Percentiles rank a stretch among this genome's conserved stretches.
Evolutionary conservation across 2,329 filamentous ascomycete genomes (phyloP).

Genomic region (Penicillium sp.): DNA sequence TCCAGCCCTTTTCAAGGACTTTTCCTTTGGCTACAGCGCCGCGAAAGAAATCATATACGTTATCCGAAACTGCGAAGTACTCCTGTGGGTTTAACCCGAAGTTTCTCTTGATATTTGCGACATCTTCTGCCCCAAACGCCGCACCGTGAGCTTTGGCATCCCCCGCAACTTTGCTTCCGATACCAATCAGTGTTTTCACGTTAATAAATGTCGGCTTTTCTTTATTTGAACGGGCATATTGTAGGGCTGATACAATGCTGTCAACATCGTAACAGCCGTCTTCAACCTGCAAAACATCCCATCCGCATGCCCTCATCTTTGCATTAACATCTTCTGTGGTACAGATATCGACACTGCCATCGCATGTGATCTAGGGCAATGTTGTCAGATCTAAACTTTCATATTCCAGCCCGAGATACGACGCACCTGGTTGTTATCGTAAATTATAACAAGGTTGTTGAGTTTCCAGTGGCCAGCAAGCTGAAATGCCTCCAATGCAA

Average conservation of each 20-base stretch:
- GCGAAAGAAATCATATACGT: slow-evolving; percentile 51
- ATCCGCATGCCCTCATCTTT: slow-evolving; percentile 56
- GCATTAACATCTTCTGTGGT: slow-evolving; percentile 56
- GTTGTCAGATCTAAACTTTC: background rate
- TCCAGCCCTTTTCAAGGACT: slow-evolving; percentile 47
- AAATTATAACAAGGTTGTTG: slow-evolving; percentile 56
- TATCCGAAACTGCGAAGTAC: slow-evolving; percentile 44
- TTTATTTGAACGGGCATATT: slow-evolving; percentile 34
- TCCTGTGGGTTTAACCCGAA: slow-evolving; percentile 50
- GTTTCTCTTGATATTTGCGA: slow-evolving; percentile 52
- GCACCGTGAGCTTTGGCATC: slow-evolving; percentile 56
- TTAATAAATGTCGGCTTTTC: slow-evolving; percentile 56
- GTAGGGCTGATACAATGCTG: slow-evolving; percentile 45
- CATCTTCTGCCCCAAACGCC: slow-evolving; percentile 53
- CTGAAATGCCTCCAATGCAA: slow-evolving; percentile 54
- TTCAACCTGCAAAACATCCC: slow-evolving; percentile 52
- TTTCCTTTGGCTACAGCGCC: slow-evolving; percentile 47
- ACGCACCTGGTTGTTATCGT: slow-evolving; percentile 54
- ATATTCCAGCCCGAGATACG: no score
- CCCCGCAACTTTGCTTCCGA: slow-evolving; percentile 45
- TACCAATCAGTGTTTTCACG: slow-evolving; percentile 50
- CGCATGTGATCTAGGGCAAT: slow-evolving; percentile 47
- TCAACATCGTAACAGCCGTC: slow-evolving; percentile 52
- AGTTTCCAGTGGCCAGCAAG: slow-evolving; percentile 55
- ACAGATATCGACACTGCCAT: slow-evolving; percentile 52